Conservation (phyloP, 257 asterid species). For the Dorcoceras hygrometricum region DNA sequence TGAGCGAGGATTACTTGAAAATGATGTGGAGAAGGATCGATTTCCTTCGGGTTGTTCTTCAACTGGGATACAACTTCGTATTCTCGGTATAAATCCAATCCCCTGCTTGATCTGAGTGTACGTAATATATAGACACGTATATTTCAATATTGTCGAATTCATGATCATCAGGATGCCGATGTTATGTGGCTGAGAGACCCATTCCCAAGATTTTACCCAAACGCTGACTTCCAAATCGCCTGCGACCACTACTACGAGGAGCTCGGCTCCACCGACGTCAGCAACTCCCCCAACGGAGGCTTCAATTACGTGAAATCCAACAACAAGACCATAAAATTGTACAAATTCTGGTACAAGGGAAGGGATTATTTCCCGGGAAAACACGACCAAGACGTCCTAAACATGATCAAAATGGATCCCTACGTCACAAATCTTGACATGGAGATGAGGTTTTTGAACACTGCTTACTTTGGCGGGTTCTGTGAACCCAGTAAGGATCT, state of each 20-base stretch:
- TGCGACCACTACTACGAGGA: conserved; percentile 43
- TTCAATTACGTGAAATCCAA: conserved; percentile 58
- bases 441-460: conserved; percentile 46
- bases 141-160: too few species aligned
- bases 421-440: conserved; percentile 34
- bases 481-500: conserved; percentile 53
- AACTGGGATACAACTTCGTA: conserved; percentile 47
- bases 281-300: conserved; percentile 56
- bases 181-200: conserved; percentile 70
- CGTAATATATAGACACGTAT: too few species aligned
- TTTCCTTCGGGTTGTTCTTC: conserved; percentile 42
- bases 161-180: conserved; percentile 53
- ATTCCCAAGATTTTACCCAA: conserved; percentile 40
- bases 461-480: conserved; percentile 58
- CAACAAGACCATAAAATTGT: conserved; percentile 44
- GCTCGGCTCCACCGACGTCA: conserved; percentile 29
- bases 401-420: conserved; percentile 39
- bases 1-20: conserved; percentile 49
- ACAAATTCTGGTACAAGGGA: conserved; percentile 45
- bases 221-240: conserved; percentile 55
- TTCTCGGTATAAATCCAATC: conserved; percentile 65
- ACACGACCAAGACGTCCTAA: conserved; percentile 64
- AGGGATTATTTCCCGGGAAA: conserved; percentile 39
- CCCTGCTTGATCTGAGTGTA: not conserved
- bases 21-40: conserved; percentile 67